Evolutionary conservation across 1,284 basidiomycete species (phyloP).

Genomic region (Cryptococcus sp.): DNA sequence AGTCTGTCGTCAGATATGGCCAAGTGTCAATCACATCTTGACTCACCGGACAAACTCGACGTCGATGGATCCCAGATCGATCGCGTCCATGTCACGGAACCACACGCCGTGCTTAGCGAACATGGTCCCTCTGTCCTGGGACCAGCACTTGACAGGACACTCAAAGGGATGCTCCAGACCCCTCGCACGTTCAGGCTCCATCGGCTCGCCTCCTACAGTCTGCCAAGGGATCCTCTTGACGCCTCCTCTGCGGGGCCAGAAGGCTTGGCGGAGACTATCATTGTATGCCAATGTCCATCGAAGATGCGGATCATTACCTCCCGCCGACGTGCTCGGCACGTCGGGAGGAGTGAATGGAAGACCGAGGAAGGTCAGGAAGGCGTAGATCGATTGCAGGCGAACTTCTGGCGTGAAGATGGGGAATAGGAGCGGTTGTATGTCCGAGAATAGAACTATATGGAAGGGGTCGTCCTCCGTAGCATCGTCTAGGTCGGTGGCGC

Average conservation of each 20-base stretch:
- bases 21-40: background rate
- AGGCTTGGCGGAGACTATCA: conserved; percentile 30
- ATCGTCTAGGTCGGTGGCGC: conserved; percentile 60
- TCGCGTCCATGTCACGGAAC: conserved; percentile 45
- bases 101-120: conserved; percentile 32
- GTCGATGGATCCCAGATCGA: conserved; percentile 39
- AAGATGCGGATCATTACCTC: conserved; percentile 52
- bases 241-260: conserved; percentile 31
- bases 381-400: conserved; percentile 67
- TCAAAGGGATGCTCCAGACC: conserved; percentile 27
- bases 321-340: conserved; percentile 47
- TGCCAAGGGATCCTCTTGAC: conserved; percentile 34
- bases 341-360: conserved; percentile 58
- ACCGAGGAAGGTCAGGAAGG: conserved; percentile 76
- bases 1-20: background rate
- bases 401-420: conserved; percentile 60
- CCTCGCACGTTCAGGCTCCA: conserved; percentile 45
- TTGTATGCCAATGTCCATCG: conserved; percentile 29
- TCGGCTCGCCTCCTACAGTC: conserved; percentile 50
- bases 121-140: conserved; percentile 25
- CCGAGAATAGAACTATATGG: conserved; percentile 73
- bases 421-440: conserved; percentile 71
- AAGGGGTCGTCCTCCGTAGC: conserved; percentile 72
- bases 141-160: conserved; percentile 43
- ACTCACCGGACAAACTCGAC: conserved; percentile 39